Conservation (phyloP, 371 early-diverging fungal species). For the Caulochytrium protostelioides region DNA sequence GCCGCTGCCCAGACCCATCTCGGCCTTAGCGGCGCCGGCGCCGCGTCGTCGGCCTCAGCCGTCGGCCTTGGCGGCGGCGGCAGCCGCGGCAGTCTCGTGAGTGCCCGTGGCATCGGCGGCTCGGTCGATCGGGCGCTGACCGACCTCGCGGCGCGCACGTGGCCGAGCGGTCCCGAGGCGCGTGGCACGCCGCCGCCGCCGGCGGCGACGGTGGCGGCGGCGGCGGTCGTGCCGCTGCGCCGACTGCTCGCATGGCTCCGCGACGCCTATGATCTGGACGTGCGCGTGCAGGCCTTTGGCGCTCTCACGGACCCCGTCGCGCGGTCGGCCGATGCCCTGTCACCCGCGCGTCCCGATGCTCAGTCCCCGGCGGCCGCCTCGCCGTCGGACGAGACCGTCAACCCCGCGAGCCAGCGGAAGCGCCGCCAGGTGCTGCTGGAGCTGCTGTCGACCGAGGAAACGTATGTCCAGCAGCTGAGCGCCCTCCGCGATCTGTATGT, state of each 20-base stretch:
- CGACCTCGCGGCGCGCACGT: no score
- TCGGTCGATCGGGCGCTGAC: no score
- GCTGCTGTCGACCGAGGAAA: conserved; percentile 50
- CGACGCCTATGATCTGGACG: conserved; percentile 41
- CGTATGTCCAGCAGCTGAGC: conserved; percentile 45
- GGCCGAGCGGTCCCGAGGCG: conserved; percentile 1
- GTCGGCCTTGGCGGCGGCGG: no score
- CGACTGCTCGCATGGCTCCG: conserved; percentile 30
- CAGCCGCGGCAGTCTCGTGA: no score
- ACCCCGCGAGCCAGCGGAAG: background rate
- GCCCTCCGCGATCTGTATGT: conserved; percentile 38
- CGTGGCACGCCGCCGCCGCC: background rate
- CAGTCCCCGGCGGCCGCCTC: no score
- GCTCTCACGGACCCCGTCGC: no score
- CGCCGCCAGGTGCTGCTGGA: conserved; percentile 17
- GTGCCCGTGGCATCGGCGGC: no score
- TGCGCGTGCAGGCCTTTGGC: no score
- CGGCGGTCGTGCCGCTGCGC: conserved; percentile 8
- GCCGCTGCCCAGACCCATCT: background rate
- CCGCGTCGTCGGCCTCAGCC: no score
- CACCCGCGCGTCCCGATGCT: no score
- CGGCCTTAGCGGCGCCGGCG: no score
- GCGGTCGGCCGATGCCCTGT: conserved; percentile 1
- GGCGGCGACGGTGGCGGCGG: conserved; percentile 6
- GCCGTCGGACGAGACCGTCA: background rate